A percentile compares a stretch with the other conserved stretches of the same genome.
phyloP scores from a whole-genome alignment of 2,329 filamentous ascomycete species.

The Plenodomus tracheiphilus region DNA sequence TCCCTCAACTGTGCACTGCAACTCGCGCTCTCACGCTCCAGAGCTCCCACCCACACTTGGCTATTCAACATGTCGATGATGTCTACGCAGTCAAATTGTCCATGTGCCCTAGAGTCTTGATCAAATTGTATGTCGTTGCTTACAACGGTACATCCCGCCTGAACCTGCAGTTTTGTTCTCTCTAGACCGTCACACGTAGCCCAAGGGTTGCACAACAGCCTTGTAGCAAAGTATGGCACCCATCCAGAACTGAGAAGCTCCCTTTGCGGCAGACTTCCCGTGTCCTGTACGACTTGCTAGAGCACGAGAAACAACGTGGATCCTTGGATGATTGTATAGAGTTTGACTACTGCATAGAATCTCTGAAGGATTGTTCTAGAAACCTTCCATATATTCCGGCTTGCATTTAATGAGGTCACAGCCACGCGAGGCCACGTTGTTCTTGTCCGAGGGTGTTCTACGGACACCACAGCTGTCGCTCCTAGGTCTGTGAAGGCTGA shows the following conservation, averaged over 20 bases:
- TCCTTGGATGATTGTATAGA: not conserved
- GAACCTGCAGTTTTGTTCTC: too few relatives aligned
- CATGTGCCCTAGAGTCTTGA: too few relatives aligned
- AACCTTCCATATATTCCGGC: slow-evolving; percentile 11
- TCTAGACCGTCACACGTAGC: too few relatives aligned
- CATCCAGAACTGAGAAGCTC: not conserved
- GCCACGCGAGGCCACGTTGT: slow-evolving; percentile 2
- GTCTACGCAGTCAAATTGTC: too few relatives aligned
- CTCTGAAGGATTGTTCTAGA: slow-evolving; percentile 12
- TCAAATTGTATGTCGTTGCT: too few relatives aligned
- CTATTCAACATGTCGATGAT: too few relatives aligned
- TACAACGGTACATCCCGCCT: too few relatives aligned
- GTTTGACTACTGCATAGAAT: not conserved
- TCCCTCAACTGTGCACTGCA: too few relatives aligned
- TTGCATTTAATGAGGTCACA: slow-evolving; percentile 4
- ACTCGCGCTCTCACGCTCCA: too few relatives aligned
- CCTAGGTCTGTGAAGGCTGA: too few relatives aligned
- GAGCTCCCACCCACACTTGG: too few relatives aligned
- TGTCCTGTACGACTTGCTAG: not conserved
- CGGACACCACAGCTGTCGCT: too few relatives aligned
- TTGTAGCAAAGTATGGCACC: not conserved
- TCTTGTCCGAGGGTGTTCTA: slow-evolving; percentile 4
- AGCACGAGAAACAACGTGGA: slow-evolving; percentile 3
- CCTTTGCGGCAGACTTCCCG: not conserved
- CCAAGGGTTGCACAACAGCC: not conserved